phyloP scores from a whole-genome alignment of 1,139 yeast genomes.

The Ashbya aceris region DNA sequence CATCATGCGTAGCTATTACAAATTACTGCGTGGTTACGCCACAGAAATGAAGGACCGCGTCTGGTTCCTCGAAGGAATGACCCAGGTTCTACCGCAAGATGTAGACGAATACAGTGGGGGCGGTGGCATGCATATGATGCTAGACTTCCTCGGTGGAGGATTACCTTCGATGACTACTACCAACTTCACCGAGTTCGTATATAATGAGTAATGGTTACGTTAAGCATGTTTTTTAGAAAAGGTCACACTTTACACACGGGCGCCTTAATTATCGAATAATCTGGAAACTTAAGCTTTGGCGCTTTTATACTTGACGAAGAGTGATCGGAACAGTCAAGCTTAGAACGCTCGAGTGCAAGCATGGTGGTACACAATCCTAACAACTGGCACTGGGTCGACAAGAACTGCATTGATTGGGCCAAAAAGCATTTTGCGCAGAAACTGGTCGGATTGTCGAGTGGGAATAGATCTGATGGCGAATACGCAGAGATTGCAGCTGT shows the following conservation, averaged over 20 bases:
- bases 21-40: constrained; percentile 69
- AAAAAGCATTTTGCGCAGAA: constrained; percentile 59
- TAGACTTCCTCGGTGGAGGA: constrained; percentile 75
- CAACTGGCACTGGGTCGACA: constrained; percentile 98
- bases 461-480: constrained; percentile 30
- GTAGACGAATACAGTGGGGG: constrained; percentile 81
- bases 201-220: constrained; percentile 1
- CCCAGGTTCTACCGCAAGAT: constrained; percentile 74
- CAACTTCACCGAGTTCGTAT: constrained; percentile 30
- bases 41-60: constrained; percentile 81
- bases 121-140: constrained; percentile 87
- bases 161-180: constrained; percentile 47
- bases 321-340: background rate
- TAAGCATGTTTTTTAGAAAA: too few relatives aligned
- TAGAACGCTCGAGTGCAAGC: background rate
- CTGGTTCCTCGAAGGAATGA: constrained; percentile 91
- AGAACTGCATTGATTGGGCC: constrained; percentile 91
- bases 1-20: constrained; percentile 81
- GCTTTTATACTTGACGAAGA: background rate
- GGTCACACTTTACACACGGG: too few relatives aligned
- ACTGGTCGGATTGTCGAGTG: constrained; percentile 42
- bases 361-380: constrained; percentile 72
- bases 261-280: too few relatives aligned
- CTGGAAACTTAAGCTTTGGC: too few relatives aligned
- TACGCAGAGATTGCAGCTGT: constrained; percentile 42